A percentile compares a stretch with the other conserved stretches of the same genome.
Conservation (phyloP, 306 rosid genomes). For the Quercus gilva region DNA sequence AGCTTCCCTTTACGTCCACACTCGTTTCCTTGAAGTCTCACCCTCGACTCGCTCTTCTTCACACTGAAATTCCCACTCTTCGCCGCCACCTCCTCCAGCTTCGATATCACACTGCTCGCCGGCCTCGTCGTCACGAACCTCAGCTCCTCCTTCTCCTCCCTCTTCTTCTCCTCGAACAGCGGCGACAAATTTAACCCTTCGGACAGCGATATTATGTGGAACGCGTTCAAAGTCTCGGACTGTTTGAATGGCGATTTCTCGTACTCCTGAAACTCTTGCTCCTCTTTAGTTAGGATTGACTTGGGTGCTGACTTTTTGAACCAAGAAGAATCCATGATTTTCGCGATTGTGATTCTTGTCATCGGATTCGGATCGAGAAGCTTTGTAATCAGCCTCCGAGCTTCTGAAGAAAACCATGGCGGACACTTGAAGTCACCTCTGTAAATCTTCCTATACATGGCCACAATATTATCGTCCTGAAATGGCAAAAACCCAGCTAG, state of each 20-base stretch:
- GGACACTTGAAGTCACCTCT: slow-evolving; percentile 90
- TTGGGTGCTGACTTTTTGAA: slow-evolving; percentile 66
- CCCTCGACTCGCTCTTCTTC: slow-evolving; percentile 68
- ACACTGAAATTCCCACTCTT: slow-evolving; percentile 61
- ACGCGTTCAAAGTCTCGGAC: slow-evolving; percentile 66
- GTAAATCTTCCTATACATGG: slow-evolving; percentile 80
- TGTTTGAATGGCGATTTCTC: slow-evolving; percentile 23
- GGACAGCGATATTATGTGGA: slow-evolving; percentile 72
- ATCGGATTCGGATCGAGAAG: slow-evolving; percentile 82
- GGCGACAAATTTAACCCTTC: slow-evolving; percentile 87
- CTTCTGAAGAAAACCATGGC: slow-evolving; percentile 80
- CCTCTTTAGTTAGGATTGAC: slow-evolving; percentile 20
- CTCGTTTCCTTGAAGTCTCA: slow-evolving; percentile 65
- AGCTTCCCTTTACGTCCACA: slow-evolving; percentile 80
- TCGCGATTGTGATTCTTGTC: slow-evolving; percentile 45
- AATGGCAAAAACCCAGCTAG: slow-evolving; percentile 89
- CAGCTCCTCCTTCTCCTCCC: slow-evolving; percentile 79
- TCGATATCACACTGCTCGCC: slow-evolving; percentile 83
- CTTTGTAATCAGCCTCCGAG: slow-evolving; percentile 58
- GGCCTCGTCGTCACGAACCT: slow-evolving; percentile 76
- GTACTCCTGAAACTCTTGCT: slow-evolving; percentile 30
- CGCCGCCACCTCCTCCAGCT: slow-evolving; percentile 77
- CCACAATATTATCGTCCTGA: slow-evolving; percentile 74
- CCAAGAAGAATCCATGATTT: slow-evolving; percentile 69
- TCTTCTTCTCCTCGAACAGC: slow-evolving; percentile 76